Evolutionary conservation across 352 stramenopile genomes (phyloP), one percentile per base, ranked within the genome.

Genomic region (Phytophthora pseudosyringae): DNA sequence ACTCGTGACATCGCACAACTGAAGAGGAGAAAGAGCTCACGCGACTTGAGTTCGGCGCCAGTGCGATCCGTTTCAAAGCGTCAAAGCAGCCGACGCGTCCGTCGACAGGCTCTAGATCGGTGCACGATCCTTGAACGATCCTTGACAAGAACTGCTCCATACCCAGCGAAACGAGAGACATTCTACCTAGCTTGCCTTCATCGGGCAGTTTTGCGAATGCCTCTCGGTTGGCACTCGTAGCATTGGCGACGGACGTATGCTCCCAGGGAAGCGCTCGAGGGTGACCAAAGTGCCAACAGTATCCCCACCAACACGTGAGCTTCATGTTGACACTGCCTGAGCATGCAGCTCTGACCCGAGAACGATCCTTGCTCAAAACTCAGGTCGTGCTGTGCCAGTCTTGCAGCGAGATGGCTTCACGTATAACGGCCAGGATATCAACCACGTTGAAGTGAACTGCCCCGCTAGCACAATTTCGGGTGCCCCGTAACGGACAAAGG

Each of bases 61-160:
- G 8, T 21, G 4, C 5, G 40, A 47, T 50, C 44, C 38, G 52
- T 53, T 53, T 45, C 25, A 21, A 46, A 43, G 11, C 28, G 36
- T 21, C 36, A 35, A 35, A 11, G 26, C 26, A 36, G 9, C 25
- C 8, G 26, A 28, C 26, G 15, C 16, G n/a, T 61, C 53, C 41
- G 53, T 61, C 53, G 29, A 53, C 41, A 60, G 40, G 11, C 41
- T 61, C 21, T 21, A 44, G 41, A 60, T 51, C 38, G 12, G 9
- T 18, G 49, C 35, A 57, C 21, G 33, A 39, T 58, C 52, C 18
- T 33, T 15, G 52, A 60, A 51, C 18, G 28, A 41, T 60, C 26
- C 13, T 16, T 44, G 26, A 18, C 8, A n/a, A 21, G 36, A 64
- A 56, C 38, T 52, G 26, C 15, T 32, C n/a, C 18, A 25, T 21